Percentiles rank a stretch among this genome's conserved stretches.
Evolutionary conservation across 208 protist species (phyloP).

Genomic region (Herpetomonas tarakana): DNA sequence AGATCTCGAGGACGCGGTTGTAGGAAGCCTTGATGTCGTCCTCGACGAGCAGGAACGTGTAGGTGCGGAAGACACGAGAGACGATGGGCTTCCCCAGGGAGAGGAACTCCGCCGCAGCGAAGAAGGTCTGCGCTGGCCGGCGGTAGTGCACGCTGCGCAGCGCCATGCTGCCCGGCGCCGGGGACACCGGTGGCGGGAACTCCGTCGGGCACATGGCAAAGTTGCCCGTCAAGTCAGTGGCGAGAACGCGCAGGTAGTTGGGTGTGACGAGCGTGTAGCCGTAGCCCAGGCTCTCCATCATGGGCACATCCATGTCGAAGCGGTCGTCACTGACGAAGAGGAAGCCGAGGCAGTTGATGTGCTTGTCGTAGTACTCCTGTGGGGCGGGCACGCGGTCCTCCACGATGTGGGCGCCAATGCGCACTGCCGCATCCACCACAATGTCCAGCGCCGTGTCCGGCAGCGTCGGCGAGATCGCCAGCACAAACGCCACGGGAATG

Average conservation of each 20-base stretch:
- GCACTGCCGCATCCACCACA: conserved; percentile 28
- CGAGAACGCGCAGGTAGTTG: conserved; percentile 36
- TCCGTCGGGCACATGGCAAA: conserved; percentile 29
- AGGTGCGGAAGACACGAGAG: conserved; percentile 27
- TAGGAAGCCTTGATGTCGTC: conserved; percentile 17
- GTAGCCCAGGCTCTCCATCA: conserved; percentile 54
- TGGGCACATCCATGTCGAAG: conserved; percentile 44
- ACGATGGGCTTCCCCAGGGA: conserved; percentile 26
- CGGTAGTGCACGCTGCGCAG: conserved; percentile 53
- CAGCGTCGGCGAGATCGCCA: conserved; percentile 42
- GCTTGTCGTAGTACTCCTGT: conserved; percentile 41
- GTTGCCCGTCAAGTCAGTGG: conserved; percentile 20
- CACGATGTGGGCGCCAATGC: conserved; percentile 44
- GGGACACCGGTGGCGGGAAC: conserved; percentile 35
- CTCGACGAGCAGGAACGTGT: conserved; percentile 49
- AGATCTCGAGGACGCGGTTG: conserved; percentile 23
- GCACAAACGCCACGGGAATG: conserved; percentile 34
- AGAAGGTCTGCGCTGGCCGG: conserved; percentile 51
- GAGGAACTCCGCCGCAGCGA: conserved; percentile 49
- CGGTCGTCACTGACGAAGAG: conserved; percentile 55
- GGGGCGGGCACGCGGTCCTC: conserved; percentile 41
- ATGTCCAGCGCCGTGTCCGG: conserved; percentile 16
- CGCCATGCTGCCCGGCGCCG: conserved; percentile 26
- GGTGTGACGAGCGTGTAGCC: conserved; percentile 71
- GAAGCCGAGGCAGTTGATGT: conserved; percentile 53